phyloP scores from a whole-genome alignment of 2,329 filamentous ascomycete genomes.

The Ilyonectria destructans region DNA sequence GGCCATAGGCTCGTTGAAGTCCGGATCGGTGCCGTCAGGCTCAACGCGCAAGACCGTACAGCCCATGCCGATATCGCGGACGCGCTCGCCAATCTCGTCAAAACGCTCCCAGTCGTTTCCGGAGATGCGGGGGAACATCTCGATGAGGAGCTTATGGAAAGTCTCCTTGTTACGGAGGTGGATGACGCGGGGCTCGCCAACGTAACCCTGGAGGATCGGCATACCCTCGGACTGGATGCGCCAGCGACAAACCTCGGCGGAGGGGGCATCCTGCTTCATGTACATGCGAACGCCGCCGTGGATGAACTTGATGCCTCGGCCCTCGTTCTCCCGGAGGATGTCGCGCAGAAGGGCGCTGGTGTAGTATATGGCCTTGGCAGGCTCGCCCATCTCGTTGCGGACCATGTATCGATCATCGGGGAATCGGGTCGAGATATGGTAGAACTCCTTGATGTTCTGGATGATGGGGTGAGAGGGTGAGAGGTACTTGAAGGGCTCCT shows the following conservation, averaged over 20 bases:
- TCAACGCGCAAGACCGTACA: slow-evolving; percentile 93
- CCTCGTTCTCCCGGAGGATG: slow-evolving; percentile 90
- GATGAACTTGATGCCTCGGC: slow-evolving; percentile 93
- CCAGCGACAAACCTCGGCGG: slow-evolving; percentile 90
- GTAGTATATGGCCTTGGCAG: slow-evolving; percentile 97
- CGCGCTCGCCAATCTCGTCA: slow-evolving; percentile 89
- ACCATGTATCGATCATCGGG: slow-evolving; percentile 96
- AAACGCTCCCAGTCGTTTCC: slow-evolving; percentile 82
- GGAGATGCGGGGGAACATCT: slow-evolving; percentile 96
- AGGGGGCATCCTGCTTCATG: slow-evolving; percentile 95
- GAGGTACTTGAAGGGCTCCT: slow-evolving; percentile 97
- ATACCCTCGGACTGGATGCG: slow-evolving; percentile 96
- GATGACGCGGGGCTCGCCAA: slow-evolving; percentile 84
- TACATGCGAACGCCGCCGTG: slow-evolving; percentile 99
- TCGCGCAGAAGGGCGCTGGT: slow-evolving; percentile 88
- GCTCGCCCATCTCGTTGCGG: slow-evolving; percentile 89
- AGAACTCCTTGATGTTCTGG: slow-evolving; percentile 84
- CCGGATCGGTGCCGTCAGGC: slow-evolving; percentile 75
- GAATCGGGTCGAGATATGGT: slow-evolving; percentile 87
- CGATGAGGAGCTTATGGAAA: slow-evolving; percentile 85
- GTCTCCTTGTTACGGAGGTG: slow-evolving; percentile 84
- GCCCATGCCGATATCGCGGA: slow-evolving; percentile 86
- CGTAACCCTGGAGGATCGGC: slow-evolving; percentile 91
- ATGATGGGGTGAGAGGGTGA: slow-evolving; percentile 83
- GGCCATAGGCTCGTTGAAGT: slow-evolving; percentile 84